Evolutionary conservation across 331 rosid genomes (phyloP).

Genomic region (Stylosanthes scabra): DNA sequence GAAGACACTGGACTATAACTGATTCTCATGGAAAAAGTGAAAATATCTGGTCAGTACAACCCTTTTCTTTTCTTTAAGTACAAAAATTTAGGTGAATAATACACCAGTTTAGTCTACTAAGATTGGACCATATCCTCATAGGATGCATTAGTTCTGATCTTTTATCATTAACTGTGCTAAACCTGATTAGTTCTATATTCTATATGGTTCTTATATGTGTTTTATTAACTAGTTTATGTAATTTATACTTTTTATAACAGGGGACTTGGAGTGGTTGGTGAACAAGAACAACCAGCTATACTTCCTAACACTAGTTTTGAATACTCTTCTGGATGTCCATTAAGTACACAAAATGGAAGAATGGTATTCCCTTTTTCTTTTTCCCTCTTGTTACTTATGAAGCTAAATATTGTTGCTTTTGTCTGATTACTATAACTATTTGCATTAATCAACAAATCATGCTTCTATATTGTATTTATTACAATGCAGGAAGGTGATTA

Average conservation of each 20-base stretch:
- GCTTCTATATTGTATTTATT: not conserved
- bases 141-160: too few species aligned
- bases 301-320: conserved; percentile 81
- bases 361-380: too few species aligned
- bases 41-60: conserved; percentile 66
- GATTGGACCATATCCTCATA: too few species aligned
- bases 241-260: conserved; percentile 42
- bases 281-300: conserved; percentile 87
- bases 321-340: conserved; percentile 82
- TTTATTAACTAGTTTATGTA: conserved; percentile 12
- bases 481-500: conserved; percentile 50
- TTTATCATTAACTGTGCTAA: too few species aligned
- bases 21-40: conserved; percentile 81
- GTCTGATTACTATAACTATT: not conserved
- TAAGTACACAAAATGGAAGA: conserved; percentile 80
- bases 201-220: conserved; percentile 18
- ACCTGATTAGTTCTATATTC: not conserved
- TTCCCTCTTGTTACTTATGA: too few species aligned
- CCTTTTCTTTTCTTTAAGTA: too few species aligned
- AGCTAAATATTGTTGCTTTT: conserved; percentile 4
- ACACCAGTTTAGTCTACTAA: too few species aligned
- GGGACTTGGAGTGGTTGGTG: conserved; percentile 91
- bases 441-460: not conserved
- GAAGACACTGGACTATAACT: conserved; percentile 91
- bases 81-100: too few species aligned